These are phyloP conservation scores for Termitomyces sp. DNA, from an alignment of 768 basidiomycete species.

Conservation along the genomic window DNA sequence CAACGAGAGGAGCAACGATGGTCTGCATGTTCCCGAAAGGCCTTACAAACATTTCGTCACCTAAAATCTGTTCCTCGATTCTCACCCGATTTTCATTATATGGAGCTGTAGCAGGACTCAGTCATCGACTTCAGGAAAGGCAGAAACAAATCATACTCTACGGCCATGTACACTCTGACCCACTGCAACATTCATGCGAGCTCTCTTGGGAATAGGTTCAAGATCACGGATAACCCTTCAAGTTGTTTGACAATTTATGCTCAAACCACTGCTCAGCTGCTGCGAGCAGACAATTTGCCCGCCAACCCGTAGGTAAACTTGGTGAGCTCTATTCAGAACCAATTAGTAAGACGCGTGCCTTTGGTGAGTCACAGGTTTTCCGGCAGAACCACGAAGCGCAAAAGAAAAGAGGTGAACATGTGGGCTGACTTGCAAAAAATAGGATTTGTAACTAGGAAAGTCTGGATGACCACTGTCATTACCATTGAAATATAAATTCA, in stretches of 20 bases:
- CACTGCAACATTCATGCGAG: slow-evolving; percentile 84
- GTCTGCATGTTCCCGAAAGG: slow-evolving; percentile 37
- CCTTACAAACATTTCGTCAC: slow-evolving; percentile 67
- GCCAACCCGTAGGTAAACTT: slow-evolving; percentile 61
- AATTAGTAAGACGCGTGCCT: slow-evolving; percentile 42
- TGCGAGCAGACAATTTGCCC: slow-evolving; percentile 90
- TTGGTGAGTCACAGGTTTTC: slow-evolving; percentile 92
- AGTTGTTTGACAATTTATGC: slow-evolving; percentile 94
- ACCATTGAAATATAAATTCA: slow-evolving; percentile 91
- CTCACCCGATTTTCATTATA: slow-evolving; percentile 88
- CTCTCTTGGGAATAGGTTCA: slow-evolving; percentile 84
- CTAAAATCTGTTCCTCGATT: slow-evolving; percentile 79
- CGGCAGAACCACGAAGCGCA: slow-evolving; percentile 83
- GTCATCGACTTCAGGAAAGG: neutral
- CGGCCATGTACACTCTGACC: slow-evolving; percentile 94
- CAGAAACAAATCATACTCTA: slow-evolving; percentile 51
- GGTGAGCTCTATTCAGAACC: neutral
- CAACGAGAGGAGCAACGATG: slow-evolving; percentile 21
- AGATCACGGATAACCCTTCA: slow-evolving; percentile 95
- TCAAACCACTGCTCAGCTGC: slow-evolving; percentile 95
- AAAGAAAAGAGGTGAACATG: slow-evolving; percentile 96
- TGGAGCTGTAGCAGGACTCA: slow-evolving; percentile 54
- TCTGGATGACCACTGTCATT: neutral
- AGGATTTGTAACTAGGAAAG: slow-evolving; percentile 72
- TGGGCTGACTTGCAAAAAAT: slow-evolving; percentile 91